Evolutionary conservation across 2,329 filamentous ascomycete genomes (phyloP).

Genomic region (Lachnellula suecica): DNA sequence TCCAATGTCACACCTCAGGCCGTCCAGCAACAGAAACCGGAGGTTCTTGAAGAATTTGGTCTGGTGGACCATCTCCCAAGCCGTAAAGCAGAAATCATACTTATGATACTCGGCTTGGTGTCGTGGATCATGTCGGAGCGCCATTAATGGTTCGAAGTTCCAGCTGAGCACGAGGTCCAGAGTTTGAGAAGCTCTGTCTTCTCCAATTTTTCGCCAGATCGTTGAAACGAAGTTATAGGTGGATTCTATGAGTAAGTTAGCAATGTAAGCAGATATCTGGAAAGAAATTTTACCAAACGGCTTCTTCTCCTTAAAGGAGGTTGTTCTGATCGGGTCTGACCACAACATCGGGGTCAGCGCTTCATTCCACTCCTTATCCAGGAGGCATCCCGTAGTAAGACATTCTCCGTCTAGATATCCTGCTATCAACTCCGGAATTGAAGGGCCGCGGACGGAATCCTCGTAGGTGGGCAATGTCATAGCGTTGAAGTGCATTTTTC

Average conservation of each 20-base stretch:
- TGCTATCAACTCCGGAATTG: conserved; percentile 12
- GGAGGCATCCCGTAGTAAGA: conserved; percentile 11
- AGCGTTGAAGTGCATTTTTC: too few relatives aligned
- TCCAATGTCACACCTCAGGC: conserved; percentile 34
- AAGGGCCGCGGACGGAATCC: conserved; percentile 9
- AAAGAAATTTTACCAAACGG: conserved; percentile 15
- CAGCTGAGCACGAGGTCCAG: not conserved
- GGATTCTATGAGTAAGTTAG: too few relatives aligned
- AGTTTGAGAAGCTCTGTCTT: conserved; percentile 25
- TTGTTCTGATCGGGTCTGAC: conserved; percentile 20
- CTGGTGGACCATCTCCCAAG: not conserved
- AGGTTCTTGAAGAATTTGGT: not conserved
- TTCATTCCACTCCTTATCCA: conserved; percentile 16
- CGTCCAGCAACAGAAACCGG: conserved; percentile 49
- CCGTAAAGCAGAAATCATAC: not conserved
- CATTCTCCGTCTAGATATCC: conserved; percentile 14
- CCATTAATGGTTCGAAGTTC: not conserved
- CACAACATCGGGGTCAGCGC: conserved; percentile 18
- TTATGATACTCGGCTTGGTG: conserved; percentile 29
- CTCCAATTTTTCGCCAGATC: not conserved
- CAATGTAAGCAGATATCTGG: not conserved
- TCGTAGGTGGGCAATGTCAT: conserved; percentile 27
- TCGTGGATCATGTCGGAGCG: conserved; percentile 38
- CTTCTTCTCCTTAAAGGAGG: not conserved
- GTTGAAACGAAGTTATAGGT: not conserved